phyloP scores from a whole-genome alignment of 495 filamentous ascomycete genomes.

The Neurospora sp. region DNA sequence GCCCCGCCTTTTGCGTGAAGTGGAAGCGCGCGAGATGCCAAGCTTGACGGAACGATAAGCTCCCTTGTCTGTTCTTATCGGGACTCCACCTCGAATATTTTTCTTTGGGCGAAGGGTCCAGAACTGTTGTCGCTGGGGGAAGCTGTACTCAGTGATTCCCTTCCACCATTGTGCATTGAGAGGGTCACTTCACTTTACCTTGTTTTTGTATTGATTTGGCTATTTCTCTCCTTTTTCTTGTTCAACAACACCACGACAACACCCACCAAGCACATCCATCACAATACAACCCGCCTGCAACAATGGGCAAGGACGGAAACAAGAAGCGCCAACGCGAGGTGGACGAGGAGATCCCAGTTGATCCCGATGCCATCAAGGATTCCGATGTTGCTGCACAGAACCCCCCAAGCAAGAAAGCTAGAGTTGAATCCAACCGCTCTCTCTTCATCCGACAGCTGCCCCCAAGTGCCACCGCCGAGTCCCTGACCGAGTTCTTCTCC shows the following conservation, averaged over 20 bases:
- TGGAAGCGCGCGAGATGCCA: background rate
- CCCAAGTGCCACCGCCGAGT: slow-evolving; percentile 66
- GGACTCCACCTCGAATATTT: background rate
- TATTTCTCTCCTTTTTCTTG: slow-evolving; percentile 4
- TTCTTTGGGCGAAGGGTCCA: background rate
- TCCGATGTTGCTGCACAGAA: background rate
- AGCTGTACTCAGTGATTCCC: background rate
- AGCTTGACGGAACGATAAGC: background rate
- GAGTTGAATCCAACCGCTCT: slow-evolving; percentile 46
- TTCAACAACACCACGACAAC: background rate
- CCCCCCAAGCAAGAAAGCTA: slow-evolving; percentile 32
- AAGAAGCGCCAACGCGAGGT: slow-evolving; percentile 27
- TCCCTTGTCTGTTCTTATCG: background rate
- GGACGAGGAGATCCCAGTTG: slow-evolving; percentile 5
- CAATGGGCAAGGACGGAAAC: slow-evolving; percentile 24
- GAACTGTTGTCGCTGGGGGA: background rate
- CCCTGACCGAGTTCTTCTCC: slow-evolving; percentile 79
- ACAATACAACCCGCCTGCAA: slow-evolving; percentile 1
- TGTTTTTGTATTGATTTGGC: background rate
- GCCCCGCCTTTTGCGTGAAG: background rate
- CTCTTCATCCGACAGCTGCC: slow-evolving; percentile 88
- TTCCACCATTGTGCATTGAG: background rate
- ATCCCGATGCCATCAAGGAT: slow-evolving; percentile 7
- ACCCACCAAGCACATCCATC: background rate
- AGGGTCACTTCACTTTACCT: background rate